A percentile compares a stretch with the other conserved stretches of the same genome.
These are phyloP conservation scores for Dioszegia aurantiaca DNA, from an alignment of 768 basidiomycete genomes.

Conservation along the genomic window DNA sequence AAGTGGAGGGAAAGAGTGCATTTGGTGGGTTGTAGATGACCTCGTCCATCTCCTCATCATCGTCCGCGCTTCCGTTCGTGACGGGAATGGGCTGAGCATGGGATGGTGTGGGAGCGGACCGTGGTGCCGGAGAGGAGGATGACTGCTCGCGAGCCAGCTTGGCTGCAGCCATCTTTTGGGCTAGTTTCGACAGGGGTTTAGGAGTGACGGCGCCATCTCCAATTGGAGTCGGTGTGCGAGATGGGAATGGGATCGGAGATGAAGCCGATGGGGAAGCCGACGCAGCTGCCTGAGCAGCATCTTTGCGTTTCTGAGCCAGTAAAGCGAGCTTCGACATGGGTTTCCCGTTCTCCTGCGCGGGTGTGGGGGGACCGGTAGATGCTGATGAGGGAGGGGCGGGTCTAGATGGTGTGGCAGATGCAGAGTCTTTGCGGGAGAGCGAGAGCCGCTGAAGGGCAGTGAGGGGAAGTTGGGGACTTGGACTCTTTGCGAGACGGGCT, in stretches of 20 bases:
- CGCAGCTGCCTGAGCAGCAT: constrained; percentile 43
- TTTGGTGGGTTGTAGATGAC: background rate
- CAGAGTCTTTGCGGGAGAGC: constrained; percentile 55
- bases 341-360: constrained; percentile 19
- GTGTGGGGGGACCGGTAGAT: constrained; percentile 3
- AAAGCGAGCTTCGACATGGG: constrained; percentile 52
- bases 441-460: constrained; percentile 55
- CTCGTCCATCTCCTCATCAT: constrained; percentile 10
- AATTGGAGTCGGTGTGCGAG: constrained; percentile 5
- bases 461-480: constrained; percentile 28
- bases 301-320: constrained; percentile 43
- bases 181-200: constrained; percentile 54
- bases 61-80: background rate
- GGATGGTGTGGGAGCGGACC: background rate
- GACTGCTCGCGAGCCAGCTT: constrained; percentile 34
- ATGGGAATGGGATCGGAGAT: constrained; percentile 5
- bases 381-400: constrained; percentile 8
- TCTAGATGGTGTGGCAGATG: background rate
- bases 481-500: constrained; percentile 11
- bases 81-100: constrained; percentile 2
- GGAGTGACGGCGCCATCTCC: background rate
- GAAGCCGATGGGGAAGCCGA: constrained; percentile 15
- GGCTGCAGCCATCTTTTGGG: constrained; percentile 50
- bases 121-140: background rate
- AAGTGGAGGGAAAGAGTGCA: constrained; percentile 22